Conservation (phyloP, 2,329 filamentous ascomycete genomes). For the Talaromyces sp. region DNA sequence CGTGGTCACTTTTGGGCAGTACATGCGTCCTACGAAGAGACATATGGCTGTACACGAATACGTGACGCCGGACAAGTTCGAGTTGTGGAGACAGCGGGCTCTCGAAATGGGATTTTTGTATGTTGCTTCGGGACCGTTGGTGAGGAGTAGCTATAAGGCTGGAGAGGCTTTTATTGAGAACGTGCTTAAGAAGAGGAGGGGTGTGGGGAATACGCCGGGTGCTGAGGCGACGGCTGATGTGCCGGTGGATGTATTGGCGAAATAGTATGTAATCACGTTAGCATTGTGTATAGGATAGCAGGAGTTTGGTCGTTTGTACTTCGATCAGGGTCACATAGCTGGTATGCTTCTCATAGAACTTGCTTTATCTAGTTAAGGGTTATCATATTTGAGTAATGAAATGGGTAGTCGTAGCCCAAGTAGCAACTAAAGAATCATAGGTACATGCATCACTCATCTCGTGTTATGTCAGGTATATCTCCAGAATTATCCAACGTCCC, state of each 20-base stretch:
- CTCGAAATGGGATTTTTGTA: slow-evolving; percentile 96
- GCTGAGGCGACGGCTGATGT: slow-evolving; percentile 24
- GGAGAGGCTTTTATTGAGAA: slow-evolving; percentile 99
- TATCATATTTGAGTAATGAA: neutral
- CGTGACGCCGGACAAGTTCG: slow-evolving; percentile 84
- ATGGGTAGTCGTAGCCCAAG: slow-evolving; percentile 7
- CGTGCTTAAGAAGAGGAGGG: slow-evolving; percentile 74
- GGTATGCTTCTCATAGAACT: neutral
- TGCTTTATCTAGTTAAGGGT: neutral
- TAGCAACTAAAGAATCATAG: neutral
- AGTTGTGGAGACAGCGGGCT: slow-evolving; percentile 83
- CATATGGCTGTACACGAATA: slow-evolving; percentile 98
- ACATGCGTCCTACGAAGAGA: slow-evolving; percentile 97
- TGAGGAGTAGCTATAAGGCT: slow-evolving; percentile 94
- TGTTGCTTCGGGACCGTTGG: slow-evolving; percentile 87
- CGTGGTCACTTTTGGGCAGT: slow-evolving; percentile 98
- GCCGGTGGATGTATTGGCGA: neutral
- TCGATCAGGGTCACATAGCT: neutral
- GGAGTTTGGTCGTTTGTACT: neutral
- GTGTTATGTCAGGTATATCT: neutral
- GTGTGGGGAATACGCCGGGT: slow-evolving; percentile 20
- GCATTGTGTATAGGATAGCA: neutral
- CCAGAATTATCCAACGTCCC: neutral
- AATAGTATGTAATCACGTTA: neutral
- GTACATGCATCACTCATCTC: neutral